phyloP scores from a whole-genome alignment of 2,329 filamentous ascomycete genomes.

The Aspergillus clavatus region DNA sequence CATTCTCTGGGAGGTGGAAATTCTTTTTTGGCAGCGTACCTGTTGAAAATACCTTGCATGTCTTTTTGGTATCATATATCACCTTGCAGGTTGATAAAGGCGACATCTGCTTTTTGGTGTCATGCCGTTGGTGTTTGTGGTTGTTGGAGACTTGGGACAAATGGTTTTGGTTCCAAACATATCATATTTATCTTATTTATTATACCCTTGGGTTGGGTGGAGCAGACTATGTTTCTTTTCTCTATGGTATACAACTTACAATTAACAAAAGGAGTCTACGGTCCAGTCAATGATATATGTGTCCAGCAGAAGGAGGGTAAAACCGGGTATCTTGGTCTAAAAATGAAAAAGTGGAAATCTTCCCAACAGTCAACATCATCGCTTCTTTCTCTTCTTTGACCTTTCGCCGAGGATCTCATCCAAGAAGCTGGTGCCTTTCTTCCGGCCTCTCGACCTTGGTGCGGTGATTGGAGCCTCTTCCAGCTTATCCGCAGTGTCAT shows the following conservation, averaged over 20 bases:
- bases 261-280: not conserved
- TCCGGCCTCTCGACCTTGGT: conserved; percentile 26
- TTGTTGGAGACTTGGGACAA: not conserved
- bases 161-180: conserved; percentile 3
- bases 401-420: conserved; percentile 49
- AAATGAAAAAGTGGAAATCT: not conserved
- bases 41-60: not conserved
- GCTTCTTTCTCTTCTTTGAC: conserved; percentile 49
- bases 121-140: not conserved
- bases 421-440: conserved; percentile 47
- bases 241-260: not conserved
- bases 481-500: conserved; percentile 5
- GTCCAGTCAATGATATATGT: not conserved
- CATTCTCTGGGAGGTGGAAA: not conserved
- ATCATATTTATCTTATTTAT: conserved; percentile 14
- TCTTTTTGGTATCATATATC: not conserved
- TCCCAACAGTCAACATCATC: conserved; percentile 14
- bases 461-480: conserved; percentile 9
- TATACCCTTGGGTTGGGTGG: conserved; percentile 25
- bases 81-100: conserved; percentile 5
- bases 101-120: conserved; percentile 4
- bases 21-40: conserved; percentile 1
- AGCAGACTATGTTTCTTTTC: conserved; percentile 13
- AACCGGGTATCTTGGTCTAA: not conserved
- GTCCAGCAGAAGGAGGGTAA: not conserved